Percentiles rank a stretch among this genome's conserved stretches.
Conservation (phyloP, 805 yeast species). For the Kazachstania taianensis region DNA sequence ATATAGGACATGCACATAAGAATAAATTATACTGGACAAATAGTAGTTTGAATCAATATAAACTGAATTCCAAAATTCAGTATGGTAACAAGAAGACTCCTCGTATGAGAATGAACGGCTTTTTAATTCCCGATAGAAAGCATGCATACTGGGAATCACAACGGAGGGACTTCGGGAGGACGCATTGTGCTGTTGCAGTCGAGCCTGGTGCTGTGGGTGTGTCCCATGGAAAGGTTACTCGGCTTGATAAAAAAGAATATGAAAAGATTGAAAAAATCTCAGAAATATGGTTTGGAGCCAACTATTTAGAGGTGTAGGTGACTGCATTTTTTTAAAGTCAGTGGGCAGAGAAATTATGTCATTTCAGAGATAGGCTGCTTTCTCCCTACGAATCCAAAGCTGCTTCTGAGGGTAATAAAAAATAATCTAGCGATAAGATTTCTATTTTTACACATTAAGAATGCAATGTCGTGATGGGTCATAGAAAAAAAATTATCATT, state of each 20-base stretch:
- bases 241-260: slow-evolving; percentile 1
- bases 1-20: slow-evolving; percentile 2
- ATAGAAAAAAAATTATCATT: too few relatives aligned
- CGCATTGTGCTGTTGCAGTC: not conserved
- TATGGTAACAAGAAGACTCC: not conserved
- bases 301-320: too few relatives aligned
- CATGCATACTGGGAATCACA: not conserved
- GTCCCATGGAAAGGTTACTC: not conserved
- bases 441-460: too few relatives aligned
- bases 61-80: not conserved
- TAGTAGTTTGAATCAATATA: not conserved
- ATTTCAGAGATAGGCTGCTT: too few relatives aligned
- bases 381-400: too few relatives aligned
- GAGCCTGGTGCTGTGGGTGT: not conserved
- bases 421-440: too few relatives aligned
- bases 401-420: too few relatives aligned
- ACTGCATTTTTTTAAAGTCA: too few relatives aligned
- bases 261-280: not conserved
- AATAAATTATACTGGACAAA: slow-evolving; percentile 1
- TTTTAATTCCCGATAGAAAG: not conserved
- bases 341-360: too few relatives aligned
- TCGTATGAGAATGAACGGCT: not conserved
- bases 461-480: too few relatives aligned
- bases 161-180: not conserved
- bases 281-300: slow-evolving; percentile 1